These are phyloP conservation scores for Infundibulicybe gibba DNA, from an alignment of 768 basidiomycete species.

Conservation along the genomic window DNA sequence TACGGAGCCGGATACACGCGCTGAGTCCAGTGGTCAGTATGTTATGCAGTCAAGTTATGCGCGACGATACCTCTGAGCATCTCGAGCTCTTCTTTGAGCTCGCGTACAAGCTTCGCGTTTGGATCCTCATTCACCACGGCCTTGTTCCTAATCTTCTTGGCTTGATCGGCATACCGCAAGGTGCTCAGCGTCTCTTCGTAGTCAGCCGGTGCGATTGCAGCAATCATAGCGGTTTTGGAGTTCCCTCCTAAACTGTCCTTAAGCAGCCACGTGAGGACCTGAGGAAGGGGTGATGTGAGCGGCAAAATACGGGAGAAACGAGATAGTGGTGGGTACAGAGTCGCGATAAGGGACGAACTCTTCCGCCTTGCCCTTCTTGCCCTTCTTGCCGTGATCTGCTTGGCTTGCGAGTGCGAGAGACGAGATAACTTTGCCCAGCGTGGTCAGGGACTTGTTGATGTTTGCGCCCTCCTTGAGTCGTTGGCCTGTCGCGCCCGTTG, in stretches of 20 bases:
- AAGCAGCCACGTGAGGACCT: constrained; percentile 97
- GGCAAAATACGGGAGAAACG: constrained; percentile 6
- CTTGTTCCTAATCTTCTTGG: constrained; percentile 99
- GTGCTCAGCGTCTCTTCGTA: constrained; percentile 98
- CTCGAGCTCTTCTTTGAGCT: constrained; percentile 98
- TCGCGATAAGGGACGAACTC: constrained; percentile 98
- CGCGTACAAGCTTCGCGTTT: constrained; percentile 96
- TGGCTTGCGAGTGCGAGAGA: constrained; percentile 74
- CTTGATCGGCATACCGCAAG: constrained; percentile 95
- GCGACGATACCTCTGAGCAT: constrained; percentile 69
- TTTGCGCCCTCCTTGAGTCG: constrained; percentile 97
- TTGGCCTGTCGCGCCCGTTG: constrained; percentile 95
- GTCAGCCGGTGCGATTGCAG: constrained; percentile 97
- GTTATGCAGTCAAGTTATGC: constrained; percentile 18
- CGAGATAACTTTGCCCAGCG: constrained; percentile 96
- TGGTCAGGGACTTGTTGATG: constrained; percentile 98
- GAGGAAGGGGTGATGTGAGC: constrained; percentile 7
- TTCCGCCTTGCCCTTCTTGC: constrained; percentile 84
- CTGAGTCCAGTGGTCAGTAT: constrained; percentile 27
- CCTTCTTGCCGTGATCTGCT: constrained; percentile 67
- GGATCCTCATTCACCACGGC: constrained; percentile 99
- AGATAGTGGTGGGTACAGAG: constrained; percentile 50
- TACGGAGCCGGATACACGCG: constrained; percentile 67
- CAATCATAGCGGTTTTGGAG: constrained; percentile 99
- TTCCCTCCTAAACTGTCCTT: constrained; percentile 98